Evolutionary conservation across 805 yeast species (phyloP).

Genomic region (Candida morakotiae): DNA sequence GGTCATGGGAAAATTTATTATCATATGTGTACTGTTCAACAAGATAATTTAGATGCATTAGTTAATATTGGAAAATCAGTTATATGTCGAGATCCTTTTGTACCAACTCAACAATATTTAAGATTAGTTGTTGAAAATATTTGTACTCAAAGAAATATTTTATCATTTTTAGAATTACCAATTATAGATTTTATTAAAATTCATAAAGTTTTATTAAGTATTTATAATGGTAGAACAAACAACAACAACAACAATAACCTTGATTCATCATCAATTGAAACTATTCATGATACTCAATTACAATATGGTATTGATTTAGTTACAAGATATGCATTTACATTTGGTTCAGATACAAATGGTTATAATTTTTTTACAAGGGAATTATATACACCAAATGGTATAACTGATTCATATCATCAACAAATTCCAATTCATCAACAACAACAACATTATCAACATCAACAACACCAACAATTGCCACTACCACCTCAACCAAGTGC

Average conservation of each 20-base stretch:
- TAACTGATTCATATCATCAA: constrained; percentile 21
- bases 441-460: constrained; percentile 24
- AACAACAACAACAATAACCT: no score
- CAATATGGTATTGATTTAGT: constrained; percentile 58
- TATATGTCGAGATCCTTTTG: constrained; percentile 77
- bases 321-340: constrained; percentile 59
- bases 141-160: constrained; percentile 56
- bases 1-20: constrained; percentile 86
- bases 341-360: constrained; percentile 64
- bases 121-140: constrained; percentile 76
- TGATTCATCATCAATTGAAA: constrained; percentile 14
- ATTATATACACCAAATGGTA: constrained; percentile 31
- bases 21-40: constrained; percentile 85
- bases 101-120: constrained; percentile 76
- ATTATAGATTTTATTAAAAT: constrained; percentile 61
- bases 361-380: constrained; percentile 55
- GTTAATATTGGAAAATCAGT: constrained; percentile 78
- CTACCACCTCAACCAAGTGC: constrained; percentile 14
- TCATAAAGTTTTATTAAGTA: constrained; percentile 62
- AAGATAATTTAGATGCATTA: constrained; percentile 69
- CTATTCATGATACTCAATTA: constrained; percentile 42
- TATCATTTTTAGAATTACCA: constrained; percentile 57
- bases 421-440: background rate
- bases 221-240: constrained; percentile 26
- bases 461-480: constrained; percentile 9